These are phyloP conservation scores for Caryopteris hybrid DNA, from an alignment of 305 asterid species.

Conservation along the genomic window DNA sequence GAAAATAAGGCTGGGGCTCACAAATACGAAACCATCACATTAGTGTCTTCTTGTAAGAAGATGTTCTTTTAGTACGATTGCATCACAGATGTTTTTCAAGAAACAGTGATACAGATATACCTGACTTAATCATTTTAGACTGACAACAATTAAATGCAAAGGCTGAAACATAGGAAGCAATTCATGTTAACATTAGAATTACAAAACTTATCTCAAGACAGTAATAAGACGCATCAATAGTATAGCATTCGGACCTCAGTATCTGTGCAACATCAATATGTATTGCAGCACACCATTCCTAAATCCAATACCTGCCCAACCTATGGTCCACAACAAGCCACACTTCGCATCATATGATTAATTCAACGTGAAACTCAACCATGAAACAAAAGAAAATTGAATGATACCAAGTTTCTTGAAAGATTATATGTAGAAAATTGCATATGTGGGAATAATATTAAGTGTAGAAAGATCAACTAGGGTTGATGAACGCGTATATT, in stretches of 20 bases:
- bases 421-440: not conserved
- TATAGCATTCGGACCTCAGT: not conserved
- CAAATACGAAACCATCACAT: not conserved
- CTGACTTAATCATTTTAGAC: not conserved
- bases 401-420: not conserved
- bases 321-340: not conserved
- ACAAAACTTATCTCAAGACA: not conserved
- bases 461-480: not conserved
- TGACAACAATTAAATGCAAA: not conserved
- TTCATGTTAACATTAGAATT: not conserved
- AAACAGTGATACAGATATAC: not conserved
- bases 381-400: not conserved
- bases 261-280: not conserved
- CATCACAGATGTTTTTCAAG: not conserved
- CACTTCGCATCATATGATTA: not conserved
- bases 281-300: not conserved
- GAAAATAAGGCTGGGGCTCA: not conserved
- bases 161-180: not conserved
- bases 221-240: not conserved
- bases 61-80: not conserved
- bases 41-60: not conserved
- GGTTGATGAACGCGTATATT: slow-evolving; percentile 12
- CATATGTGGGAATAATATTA: not conserved
- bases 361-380: not conserved
- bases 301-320: not conserved